phyloP scores from a whole-genome alignment of 805 yeast genomes.

The Alloascoidea hylecoeti region DNA sequence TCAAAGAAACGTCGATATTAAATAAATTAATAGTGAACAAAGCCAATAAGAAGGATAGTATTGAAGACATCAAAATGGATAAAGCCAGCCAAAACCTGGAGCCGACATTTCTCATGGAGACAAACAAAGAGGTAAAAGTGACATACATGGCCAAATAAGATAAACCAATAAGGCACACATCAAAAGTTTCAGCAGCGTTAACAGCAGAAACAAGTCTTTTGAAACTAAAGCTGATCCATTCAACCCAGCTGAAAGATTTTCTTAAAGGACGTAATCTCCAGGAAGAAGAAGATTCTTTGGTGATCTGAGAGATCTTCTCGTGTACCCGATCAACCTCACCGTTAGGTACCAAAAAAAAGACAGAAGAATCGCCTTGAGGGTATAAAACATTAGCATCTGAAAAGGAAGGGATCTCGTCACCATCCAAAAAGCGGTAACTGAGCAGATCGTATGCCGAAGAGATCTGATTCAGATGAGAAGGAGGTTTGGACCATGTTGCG shows the following conservation, averaged over 20 bases:
- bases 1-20: conserved; percentile 48
- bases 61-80: conserved; percentile 64
- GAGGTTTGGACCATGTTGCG: too few species aligned
- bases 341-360: background rate
- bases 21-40: conserved; percentile 43
- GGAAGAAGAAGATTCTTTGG: conserved; percentile 6
- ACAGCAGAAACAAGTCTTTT: conserved; percentile 29
- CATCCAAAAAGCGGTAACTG: background rate
- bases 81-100: conserved; percentile 82
- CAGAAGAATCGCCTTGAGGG: background rate
- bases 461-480: too few species aligned
- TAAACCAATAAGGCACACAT: conserved; percentile 59
- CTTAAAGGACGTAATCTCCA: conserved; percentile 34
- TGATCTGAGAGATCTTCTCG: background rate
- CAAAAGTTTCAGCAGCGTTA: conserved; percentile 68
- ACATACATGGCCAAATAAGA: conserved; percentile 86
- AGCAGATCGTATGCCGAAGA: background rate
- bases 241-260: conserved; percentile 41
- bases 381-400: background rate
- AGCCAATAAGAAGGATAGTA: conserved; percentile 76
- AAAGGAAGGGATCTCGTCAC: background rate
- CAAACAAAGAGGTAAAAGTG: conserved; percentile 60
- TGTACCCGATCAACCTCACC: background rate
- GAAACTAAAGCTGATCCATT: conserved; percentile 28
- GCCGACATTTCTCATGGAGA: conserved; percentile 65